A percentile compares a stretch with the other conserved stretches of the same genome.
Conservation (phyloP, 352 stramenopile genomes). For the Phytophthora fragariae region DNA sequence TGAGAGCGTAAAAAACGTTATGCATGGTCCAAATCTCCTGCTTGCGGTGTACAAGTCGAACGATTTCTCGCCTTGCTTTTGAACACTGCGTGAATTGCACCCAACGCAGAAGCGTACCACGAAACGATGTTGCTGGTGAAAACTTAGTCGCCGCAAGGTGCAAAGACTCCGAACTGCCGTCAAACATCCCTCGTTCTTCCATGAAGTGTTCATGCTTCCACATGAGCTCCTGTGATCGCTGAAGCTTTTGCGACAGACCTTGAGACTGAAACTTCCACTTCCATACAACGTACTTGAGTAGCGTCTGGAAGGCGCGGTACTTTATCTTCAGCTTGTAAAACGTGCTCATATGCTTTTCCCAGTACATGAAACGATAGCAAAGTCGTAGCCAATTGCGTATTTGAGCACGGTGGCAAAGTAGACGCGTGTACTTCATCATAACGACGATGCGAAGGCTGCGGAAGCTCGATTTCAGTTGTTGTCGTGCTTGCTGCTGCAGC, state of each 20-base stretch:
- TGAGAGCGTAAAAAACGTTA: constrained; percentile 51
- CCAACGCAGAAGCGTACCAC: constrained; percentile 63
- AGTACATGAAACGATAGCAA: constrained; percentile 62
- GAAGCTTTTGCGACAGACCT: constrained; percentile 44
- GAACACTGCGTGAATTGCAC: constrained; percentile 60
- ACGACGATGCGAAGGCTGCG: constrained; percentile 55
- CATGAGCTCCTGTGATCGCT: constrained; percentile 44
- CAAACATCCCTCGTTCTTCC: constrained; percentile 34
- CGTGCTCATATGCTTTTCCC: constrained; percentile 49
- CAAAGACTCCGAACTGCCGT: constrained; percentile 41
- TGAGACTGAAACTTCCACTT: constrained; percentile 64
- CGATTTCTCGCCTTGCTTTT: constrained; percentile 30
- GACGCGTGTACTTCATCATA: constrained; percentile 55
- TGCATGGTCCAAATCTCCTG: constrained; percentile 46
- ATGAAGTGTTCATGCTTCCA: constrained; percentile 56
- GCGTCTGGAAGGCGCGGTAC: constrained; percentile 49
- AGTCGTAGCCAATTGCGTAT: constrained; percentile 72
- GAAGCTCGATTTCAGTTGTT: constrained; percentile 65
- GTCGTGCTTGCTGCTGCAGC: constrained; percentile 45
- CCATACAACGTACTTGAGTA: constrained; percentile 56
- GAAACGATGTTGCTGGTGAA: constrained; percentile 57
- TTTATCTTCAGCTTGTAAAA: constrained; percentile 54
- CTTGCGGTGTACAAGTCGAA: constrained; percentile 40
- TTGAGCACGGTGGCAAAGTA: constrained; percentile 55
- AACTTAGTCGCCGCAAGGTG: constrained; percentile 48